Evolutionary conservation across 1,284 basidiomycete species (phyloP).

Genomic region (Flammula alnicola): DNA sequence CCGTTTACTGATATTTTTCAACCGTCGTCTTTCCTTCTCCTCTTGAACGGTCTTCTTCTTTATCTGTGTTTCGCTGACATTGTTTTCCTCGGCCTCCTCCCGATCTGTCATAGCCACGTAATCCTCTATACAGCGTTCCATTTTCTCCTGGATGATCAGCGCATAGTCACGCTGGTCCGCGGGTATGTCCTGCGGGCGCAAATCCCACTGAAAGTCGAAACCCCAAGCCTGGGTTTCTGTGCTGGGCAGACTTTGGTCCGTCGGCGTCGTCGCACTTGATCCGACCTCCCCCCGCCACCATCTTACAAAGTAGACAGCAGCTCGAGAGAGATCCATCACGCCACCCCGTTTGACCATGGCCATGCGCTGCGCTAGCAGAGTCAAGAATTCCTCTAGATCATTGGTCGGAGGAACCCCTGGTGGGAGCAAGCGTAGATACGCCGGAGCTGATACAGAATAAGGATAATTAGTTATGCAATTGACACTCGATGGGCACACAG

Average conservation of each 20-base stretch:
- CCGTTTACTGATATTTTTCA: slow-evolving; percentile 28
- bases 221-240: slow-evolving; percentile 64
- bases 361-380: slow-evolving; percentile 71
- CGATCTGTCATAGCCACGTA: slow-evolving; percentile 47
- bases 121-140: slow-evolving; percentile 72
- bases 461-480: slow-evolving; percentile 1
- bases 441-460: slow-evolving; percentile 37
- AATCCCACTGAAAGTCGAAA: slow-evolving; percentile 79
- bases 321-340: slow-evolving; percentile 67
- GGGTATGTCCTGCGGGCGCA: slow-evolving; percentile 35
- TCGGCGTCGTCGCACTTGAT: slow-evolving; percentile 3
- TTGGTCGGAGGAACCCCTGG: slow-evolving; percentile 56
- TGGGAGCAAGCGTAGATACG: slow-evolving; percentile 70
- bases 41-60: slow-evolving; percentile 64
- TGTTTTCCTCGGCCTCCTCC: slow-evolving; percentile 57
- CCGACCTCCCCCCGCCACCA: slow-evolving; percentile 86
- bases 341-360: slow-evolving; percentile 85
- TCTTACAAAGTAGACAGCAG: slow-evolving; percentile 79
- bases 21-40: slow-evolving; percentile 46
- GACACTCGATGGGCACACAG: too few species aligned
- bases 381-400: slow-evolving; percentile 69
- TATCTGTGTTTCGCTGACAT: slow-evolving; percentile 71
- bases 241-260: slow-evolving; percentile 12
- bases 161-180: slow-evolving; percentile 24
- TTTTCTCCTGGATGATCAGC: slow-evolving; percentile 57